Evolutionary conservation across 768 basidiomycete genomes (phyloP), one percentile per base, ranked within the genome.

Genomic region (Russula sp.): DNA sequence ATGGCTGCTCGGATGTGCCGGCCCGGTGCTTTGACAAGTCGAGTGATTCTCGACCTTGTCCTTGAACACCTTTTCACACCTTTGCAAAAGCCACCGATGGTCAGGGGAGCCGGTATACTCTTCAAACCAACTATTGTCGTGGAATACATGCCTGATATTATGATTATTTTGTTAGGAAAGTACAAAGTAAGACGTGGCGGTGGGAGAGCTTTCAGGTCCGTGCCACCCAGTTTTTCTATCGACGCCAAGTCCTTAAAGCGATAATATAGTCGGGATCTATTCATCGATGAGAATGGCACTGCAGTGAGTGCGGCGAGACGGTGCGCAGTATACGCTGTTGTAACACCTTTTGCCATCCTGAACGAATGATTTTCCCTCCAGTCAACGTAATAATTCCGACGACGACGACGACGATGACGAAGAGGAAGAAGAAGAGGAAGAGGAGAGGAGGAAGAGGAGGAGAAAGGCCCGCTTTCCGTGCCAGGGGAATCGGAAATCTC

Each of bases 401-500:
- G 61, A 55, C 13, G 76, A 75, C n/a, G 79, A 76, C 18, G 76
- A 76, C 28, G 80, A 80, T 0, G 78, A 79, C 0, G 79, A 76
- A 0, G 76, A 77, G 0, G 79, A 81, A 1, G 80, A 83, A 2
- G 78, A 79, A 11, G 77, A 79, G 7, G 78, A 79, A 13, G 76
- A 79, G 44, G 72, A 77, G 78, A 75, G 14, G 76, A 72, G 2
- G 72, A 70, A 3, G 74, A 68, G 4, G 74, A 68, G 5, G 71
- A 67, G n/a, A 69, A 67, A 6, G 73, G 74, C 13, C 72, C 68
- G 7, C 9, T 11, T 11, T 67, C 74, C 5, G 72, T 69, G 53
- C 67, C 52, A 22, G 74, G 49, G 57, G 67, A 79, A 69, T 81
- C 79, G 18, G 90, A 89, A 72, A 77, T 94, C 59, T 80, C 82